Conservation (phyloP, 345 rosid species). For the Ceriops tagal region DNA sequence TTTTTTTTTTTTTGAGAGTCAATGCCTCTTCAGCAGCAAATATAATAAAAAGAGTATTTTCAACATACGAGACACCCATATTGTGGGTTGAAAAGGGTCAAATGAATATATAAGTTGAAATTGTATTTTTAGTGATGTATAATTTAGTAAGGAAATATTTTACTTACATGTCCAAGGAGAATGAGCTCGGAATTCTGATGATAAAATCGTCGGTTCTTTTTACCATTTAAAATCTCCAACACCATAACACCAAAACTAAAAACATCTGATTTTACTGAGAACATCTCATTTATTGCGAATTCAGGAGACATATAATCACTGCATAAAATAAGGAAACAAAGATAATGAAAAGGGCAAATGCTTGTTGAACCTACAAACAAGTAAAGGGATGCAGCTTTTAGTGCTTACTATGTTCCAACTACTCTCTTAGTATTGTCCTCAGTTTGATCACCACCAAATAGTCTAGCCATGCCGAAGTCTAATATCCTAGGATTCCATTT, state of each 20-base stretch:
- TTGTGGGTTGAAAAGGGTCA: no score
- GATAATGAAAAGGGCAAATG: not conserved
- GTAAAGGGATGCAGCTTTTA: not conserved
- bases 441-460: constrained; percentile 65
- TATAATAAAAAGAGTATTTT: not conserved
- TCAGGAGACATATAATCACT: no score
- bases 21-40: not conserved
- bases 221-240: no score
- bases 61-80: no score
- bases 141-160: not conserved
- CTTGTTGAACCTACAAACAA: not conserved
- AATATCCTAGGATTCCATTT: constrained; percentile 69
- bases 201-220: constrained; percentile 67
- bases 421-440: constrained; percentile 56
- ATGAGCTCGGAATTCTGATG: constrained; percentile 53
- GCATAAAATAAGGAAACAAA: not conserved
- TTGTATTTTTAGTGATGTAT: no score
- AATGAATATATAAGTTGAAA: no score
- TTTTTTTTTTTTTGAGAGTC: not conserved
- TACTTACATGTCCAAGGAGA: no score
- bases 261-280: no score
- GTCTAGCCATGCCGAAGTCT: constrained; percentile 87
- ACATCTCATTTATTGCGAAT: no score
- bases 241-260: no score
- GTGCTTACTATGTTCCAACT: constrained; percentile 79